Evolutionary conservation across 1,284 basidiomycete genomes (phyloP).

Genomic region (Schizophyllum commune): DNA sequence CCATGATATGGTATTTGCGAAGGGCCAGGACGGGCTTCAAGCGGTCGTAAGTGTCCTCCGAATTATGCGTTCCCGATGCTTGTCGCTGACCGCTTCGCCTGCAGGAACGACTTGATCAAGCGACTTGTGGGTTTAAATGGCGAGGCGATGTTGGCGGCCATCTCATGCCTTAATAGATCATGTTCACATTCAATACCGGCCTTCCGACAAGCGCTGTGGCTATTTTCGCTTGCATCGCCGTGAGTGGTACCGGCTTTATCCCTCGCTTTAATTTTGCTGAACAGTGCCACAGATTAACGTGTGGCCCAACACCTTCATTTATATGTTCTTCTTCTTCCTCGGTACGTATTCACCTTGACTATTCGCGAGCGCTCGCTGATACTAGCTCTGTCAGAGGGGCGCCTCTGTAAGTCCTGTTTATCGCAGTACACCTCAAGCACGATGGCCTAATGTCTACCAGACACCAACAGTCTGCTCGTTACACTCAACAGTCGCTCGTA

Average conservation of each 20-base stretch:
- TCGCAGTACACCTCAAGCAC: background rate
- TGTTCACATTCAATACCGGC: slow-evolving; percentile 15
- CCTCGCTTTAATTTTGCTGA: background rate
- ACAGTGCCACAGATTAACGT: slow-evolving; percentile 7
- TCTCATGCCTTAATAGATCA: slow-evolving; percentile 8
- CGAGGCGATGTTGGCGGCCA: background rate
- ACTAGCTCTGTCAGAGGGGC: slow-evolving; percentile 5
- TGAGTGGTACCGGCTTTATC: background rate
- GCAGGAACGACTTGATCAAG: slow-evolving; percentile 11
- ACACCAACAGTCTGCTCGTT: slow-evolving; percentile 15
- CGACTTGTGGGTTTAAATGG: slow-evolving; percentile 9
- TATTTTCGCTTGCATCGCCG: slow-evolving; percentile 10
- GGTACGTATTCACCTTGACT: slow-evolving; percentile 7
- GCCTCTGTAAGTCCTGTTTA: slow-evolving; percentile 6
- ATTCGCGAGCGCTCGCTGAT: background rate
- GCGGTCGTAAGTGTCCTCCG: background rate
- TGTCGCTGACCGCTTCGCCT: too few species aligned
- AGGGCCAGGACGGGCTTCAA: slow-evolving; percentile 9
- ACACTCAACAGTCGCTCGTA: slow-evolving; percentile 12
- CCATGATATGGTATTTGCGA: slow-evolving; percentile 11
- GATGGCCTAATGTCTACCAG: background rate
- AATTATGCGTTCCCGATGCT: too few species aligned
- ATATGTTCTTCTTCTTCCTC: slow-evolving; percentile 15
- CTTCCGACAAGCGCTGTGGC: slow-evolving; percentile 13
- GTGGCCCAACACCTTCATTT: slow-evolving; percentile 14